These are phyloP conservation scores for sunflower (Helianthus annuus) DNA, from an alignment of 129 eudicot species.

Conservation along the genomic window DNA sequence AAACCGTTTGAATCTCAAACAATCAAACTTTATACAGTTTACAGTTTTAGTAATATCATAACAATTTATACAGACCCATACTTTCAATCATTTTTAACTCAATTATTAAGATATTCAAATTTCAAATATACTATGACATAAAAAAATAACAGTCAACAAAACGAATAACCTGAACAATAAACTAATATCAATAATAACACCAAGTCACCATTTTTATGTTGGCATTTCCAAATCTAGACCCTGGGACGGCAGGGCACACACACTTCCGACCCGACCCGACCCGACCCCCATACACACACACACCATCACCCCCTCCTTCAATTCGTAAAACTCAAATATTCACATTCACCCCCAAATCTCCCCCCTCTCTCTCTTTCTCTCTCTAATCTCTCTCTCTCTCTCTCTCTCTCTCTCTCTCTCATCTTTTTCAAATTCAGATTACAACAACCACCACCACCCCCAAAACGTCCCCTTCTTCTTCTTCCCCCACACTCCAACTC, in stretches of 20 bases:
- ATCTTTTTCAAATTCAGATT: conserved; percentile 29
- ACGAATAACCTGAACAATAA: no score
- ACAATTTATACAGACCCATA: no score
- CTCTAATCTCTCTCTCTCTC: conserved; percentile 10
- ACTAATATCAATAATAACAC: background rate
- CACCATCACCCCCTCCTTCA: conserved; percentile 17
- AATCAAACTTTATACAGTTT: no score
- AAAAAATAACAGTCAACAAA: no score
- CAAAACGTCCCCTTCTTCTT: conserved; percentile 3
- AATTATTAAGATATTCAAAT: no score
- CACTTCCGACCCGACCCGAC: conserved; percentile 10
- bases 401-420: conserved; percentile 7
- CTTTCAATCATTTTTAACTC: no score
- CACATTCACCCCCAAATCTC: conserved; percentile 23
- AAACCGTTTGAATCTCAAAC: no score
- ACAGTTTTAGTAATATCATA: no score
- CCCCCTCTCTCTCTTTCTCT: conserved; percentile 24
- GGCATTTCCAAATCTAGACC: conserved; percentile 26
- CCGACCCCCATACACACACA: conserved; percentile 2
- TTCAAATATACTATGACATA: no score
- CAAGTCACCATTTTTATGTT: background rate
- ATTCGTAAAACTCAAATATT: background rate
- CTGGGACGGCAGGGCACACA: conserved; percentile 25
- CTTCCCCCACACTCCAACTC: background rate
- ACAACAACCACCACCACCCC: background rate